phyloP scores from a whole-genome alignment of 2,329 filamentous ascomycete species.

The Fusarium succisae region DNA sequence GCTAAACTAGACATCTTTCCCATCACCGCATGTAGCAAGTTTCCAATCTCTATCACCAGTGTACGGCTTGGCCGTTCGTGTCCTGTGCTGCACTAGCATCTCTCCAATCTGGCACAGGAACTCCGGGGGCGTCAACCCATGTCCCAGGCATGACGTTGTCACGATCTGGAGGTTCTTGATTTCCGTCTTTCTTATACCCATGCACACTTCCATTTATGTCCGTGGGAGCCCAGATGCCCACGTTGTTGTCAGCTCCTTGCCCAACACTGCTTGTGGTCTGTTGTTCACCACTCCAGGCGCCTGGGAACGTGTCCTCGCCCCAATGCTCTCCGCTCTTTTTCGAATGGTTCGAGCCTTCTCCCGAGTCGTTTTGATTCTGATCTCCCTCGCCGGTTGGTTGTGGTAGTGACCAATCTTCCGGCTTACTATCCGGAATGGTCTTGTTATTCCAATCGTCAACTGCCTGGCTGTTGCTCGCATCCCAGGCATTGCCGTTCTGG shows the following conservation, averaged over 20 bases:
- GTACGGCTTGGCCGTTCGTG: constrained; percentile 39
- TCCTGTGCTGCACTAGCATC: constrained; percentile 46
- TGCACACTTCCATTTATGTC: neutral
- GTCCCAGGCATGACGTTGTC: constrained; percentile 48
- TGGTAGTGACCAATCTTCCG: neutral
- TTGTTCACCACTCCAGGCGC: constrained; percentile 1
- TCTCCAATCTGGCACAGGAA: constrained; percentile 38
- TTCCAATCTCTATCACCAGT: constrained; percentile 23
- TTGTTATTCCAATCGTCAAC: constrained; percentile 5
- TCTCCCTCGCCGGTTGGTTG: constrained; percentile 8
- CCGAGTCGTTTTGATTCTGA: neutral
- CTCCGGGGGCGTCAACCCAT: constrained; percentile 35
- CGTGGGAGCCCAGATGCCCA: constrained; percentile 13
- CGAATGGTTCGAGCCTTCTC: constrained; percentile 27
- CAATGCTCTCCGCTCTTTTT: constrained; percentile 32
- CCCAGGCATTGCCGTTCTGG: constrained; percentile 9
- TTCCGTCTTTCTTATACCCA: neutral
- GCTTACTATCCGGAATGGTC: neutral
- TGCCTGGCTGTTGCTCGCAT: constrained; percentile 1
- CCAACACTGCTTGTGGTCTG: constrained; percentile 10
- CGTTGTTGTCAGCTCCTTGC: constrained; percentile 29
- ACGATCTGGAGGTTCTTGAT: neutral
- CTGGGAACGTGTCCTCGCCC: constrained; percentile 32
- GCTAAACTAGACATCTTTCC: constrained; percentile 28
- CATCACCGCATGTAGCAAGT: constrained; percentile 5